Evolutionary conservation across 2,329 filamentous ascomycete genomes (phyloP), one percentile per base, ranked within the genome.

Genomic region (Cadophora malorum): DNA sequence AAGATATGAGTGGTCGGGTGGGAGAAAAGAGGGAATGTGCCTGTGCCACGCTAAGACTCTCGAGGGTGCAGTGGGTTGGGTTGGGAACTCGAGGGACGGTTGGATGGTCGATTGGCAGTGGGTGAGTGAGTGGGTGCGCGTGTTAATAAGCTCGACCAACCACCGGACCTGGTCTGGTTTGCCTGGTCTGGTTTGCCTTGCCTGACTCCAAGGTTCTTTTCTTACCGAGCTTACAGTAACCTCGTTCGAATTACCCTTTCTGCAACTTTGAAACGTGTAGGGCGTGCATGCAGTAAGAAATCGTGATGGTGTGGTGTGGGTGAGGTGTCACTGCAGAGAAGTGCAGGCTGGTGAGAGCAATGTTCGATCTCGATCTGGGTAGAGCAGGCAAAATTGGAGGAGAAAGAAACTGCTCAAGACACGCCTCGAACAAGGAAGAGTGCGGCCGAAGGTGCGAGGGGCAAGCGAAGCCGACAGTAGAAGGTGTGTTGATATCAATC

Each of bases 1-100:
- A 61, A 58, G 56, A 63, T 63, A 67, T 69, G 67, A 71, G 66
- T 73, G 70, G 69, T 63, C 64, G 59, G 64, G 64, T 33, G 45
- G 45, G 25, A 61, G 52, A 56, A 63, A 53, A 52, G 61, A 49
- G 38, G 61, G 38, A 38, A 41, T 38, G 47, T 38, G 38, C 23
- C 21, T 31, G 41, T 28, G 23, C 23, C 23, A 49, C 58, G 58
- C 55, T 59, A 59, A 21, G 12, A 10, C n/a, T 35, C 28, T 28
- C 28, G 5, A 19, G 31, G n/a, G 8, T 49, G n/a, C 19, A 14
- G 35, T 38, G 35, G 35, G 8, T 38, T 38, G 35, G 35, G 35
- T 45, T 45, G 41, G 41, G 41, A 45, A 16, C 14, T 45, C 41
- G 45, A 49, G 45, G 45, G 41, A 16, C 2, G 16, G 41, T 45